Evolutionary conservation across 2,329 filamentous ascomycete species (phyloP), one percentile per base, ranked within the genome.

Genomic region (Knufia petricola): DNA sequence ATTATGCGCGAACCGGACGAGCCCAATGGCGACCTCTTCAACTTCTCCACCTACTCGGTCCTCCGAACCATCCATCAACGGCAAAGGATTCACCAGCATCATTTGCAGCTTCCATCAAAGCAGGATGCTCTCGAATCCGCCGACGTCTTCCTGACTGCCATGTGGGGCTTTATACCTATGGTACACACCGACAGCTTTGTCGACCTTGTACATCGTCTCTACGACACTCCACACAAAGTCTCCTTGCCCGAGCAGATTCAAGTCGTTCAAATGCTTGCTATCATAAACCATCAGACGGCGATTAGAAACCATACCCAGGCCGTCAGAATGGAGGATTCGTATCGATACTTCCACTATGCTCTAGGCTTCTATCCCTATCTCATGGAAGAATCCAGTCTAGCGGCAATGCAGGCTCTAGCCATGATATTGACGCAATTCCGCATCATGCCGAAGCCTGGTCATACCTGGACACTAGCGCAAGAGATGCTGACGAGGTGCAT

Each of bases 261-360:
- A 50, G 74, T 88, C 0, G 84, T 90, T 63, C 86, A 89, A 79
- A 76, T 92, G 36, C 81, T 92, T 50, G 82, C 85, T 9, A 81
- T 81, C 43, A 84, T 90, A 57, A 81, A 82, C 60, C 87, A 84
- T 56, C 85, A 94, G 58, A 85, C 81, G 51, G 82, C 82, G n/a
- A 71, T 80, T 3, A 75, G 85, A 17, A 88, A 87, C 57, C 70
- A 72, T 52, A 72, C 79, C 51, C 68, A 77, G 49, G 71, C 73
- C 2, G 71, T 76, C 50, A 73, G 76, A 51, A 67, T 69, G 4
- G 70, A 74, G 1, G 68, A 82, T 44, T 85, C 84, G 2, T 85
- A 88, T 64, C 77, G 77, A 47, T 86, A 92, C 62, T 90, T 89
- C 57, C 83, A 88, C 59, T 90, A 82, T 60, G 76, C 82, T 1